Evolutionary conservation across 352 stramenopile species (phyloP).

Genomic region (Phytophthora pseudosyringae): DNA sequence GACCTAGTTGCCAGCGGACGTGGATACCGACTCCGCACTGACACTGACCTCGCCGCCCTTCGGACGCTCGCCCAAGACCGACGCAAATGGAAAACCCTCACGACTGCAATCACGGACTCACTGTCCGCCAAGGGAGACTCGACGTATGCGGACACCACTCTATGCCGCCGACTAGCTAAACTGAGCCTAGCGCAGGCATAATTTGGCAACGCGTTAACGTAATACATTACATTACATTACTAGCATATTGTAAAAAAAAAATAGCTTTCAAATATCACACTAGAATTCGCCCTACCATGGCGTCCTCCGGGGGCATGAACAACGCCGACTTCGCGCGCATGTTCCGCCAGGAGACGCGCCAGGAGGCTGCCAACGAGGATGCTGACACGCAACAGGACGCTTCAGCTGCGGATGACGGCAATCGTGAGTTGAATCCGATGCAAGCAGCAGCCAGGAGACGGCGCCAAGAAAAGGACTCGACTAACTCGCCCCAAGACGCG

Average conservation of each 20-base stretch:
- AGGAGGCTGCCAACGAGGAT: conserved; percentile 8
- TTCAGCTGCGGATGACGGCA: neutral
- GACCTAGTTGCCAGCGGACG: no score
- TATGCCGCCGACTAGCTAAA: conserved; percentile 23
- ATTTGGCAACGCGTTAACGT: conserved; percentile 16
- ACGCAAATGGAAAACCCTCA: no score
- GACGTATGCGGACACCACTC: conserved; percentile 22
- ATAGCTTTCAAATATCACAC: neutral
- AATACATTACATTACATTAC: conserved; percentile 2
- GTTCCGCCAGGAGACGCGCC: conserved; percentile 54
- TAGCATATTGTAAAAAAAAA: neutral
- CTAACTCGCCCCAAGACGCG: conserved; percentile 4
- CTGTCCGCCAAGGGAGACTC: conserved; percentile 17
- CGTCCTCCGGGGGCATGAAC: conserved; percentile 40
- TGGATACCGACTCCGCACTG: no score
- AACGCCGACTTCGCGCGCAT: conserved; percentile 87
- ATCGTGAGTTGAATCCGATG: conserved; percentile 23
- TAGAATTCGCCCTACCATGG: conserved; percentile 8
- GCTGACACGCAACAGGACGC: neutral
- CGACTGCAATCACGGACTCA: no score
- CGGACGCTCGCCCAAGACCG: no score
- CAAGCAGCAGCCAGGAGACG: conserved; percentile 22
- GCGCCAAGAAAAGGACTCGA: conserved; percentile 29
- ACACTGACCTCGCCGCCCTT: no score
- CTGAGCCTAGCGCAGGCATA: conserved; percentile 15